Base-by-base conservation (phyloP, 345 rosid species). In the Eucalyptus melliodora region DNA sequence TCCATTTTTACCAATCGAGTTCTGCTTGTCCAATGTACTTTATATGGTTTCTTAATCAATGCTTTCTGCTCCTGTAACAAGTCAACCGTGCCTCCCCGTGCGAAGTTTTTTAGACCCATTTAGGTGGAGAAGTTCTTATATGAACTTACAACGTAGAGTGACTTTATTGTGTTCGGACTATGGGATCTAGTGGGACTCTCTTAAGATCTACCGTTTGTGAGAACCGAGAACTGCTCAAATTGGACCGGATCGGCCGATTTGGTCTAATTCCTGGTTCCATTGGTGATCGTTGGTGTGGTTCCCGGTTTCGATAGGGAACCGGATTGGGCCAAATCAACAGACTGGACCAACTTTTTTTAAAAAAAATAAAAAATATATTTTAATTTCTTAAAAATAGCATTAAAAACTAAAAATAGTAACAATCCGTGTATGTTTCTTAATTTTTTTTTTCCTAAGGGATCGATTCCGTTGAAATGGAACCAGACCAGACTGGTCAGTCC, bases 251-350 rank as follows among this genome's bases (percentile, higher is more conserved):
- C 6, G 50, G 50, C 50, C 2, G 0, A 50, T 50, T 1, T 50
- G 50, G 50, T 50, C 50, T 50, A 50, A 6, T 50, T 50, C 50
- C 50, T 0, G 16, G 50, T 50, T 50, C 50, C 50, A 50, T 50
- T 50, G 50, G 50, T 50, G 50, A 50, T 50, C 1, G 50, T 50
- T 50, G 50, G 50, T 13, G 16, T 50, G 50, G 50, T 50, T 50
- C 50, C 2, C 50, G 6, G 0, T 50, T 50, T 50, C 6, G 0
- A 14, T 1, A 5, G 16, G 50, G 50, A 49, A 49, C 50, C 16
- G 1, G 2, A 50, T 50, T 50, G 16, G 50, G 0, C 50, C 2
- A 1, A 0, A 50, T 13, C 16, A 6, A 14, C 2, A 1, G 2
- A 50, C 1, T 14, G 16, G 50, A 50, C 0, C 16, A 50, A 50